Conservation (phyloP, 1,284 basidiomycete genomes). For the Hemileia vastatrix region DNA sequence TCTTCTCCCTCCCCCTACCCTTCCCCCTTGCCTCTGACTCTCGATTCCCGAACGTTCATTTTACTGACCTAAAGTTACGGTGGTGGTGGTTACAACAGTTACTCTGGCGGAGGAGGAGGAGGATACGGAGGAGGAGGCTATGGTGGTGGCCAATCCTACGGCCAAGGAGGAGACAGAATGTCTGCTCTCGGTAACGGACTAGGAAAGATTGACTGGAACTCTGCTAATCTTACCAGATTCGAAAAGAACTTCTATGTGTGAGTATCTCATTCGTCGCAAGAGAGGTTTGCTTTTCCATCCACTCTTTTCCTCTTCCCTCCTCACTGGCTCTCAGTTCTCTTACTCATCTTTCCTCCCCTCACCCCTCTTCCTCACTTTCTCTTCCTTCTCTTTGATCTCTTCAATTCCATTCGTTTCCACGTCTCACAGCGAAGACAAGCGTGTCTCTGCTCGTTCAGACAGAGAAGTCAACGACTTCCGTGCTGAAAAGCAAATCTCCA, state of each 20-base stretch:
- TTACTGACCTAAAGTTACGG: constrained; percentile 2
- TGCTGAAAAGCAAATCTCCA: too few species aligned
- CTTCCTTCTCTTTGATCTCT: neutral
- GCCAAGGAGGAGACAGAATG: constrained; percentile 35
- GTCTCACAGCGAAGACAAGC: constrained; percentile 30
- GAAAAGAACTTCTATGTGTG: constrained; percentile 43
- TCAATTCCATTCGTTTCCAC: too few species aligned
- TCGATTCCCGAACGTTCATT: neutral
- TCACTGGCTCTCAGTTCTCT: neutral
- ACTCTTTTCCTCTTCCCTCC: neutral
- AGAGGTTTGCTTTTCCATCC: neutral
- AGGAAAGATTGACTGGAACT: constrained; percentile 36
- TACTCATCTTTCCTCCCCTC: neutral
- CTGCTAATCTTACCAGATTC: constrained; percentile 35
- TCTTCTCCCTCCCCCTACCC: neutral
- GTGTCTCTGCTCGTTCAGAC: constrained; percentile 33
- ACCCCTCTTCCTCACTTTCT: neutral
- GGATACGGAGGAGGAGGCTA: constrained; percentile 27
- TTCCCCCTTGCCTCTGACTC: neutral
- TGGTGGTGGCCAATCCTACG: constrained; percentile 28
- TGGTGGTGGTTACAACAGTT: constrained; percentile 23
- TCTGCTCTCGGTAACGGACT: constrained; percentile 37
- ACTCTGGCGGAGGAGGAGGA: constrained; percentile 26
- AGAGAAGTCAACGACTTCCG: constrained; percentile 40
- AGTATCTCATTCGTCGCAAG: neutral